Evolutionary conservation across 2,329 filamentous ascomycete genomes (phyloP).

Genomic region (Helotiales sp.): DNA sequence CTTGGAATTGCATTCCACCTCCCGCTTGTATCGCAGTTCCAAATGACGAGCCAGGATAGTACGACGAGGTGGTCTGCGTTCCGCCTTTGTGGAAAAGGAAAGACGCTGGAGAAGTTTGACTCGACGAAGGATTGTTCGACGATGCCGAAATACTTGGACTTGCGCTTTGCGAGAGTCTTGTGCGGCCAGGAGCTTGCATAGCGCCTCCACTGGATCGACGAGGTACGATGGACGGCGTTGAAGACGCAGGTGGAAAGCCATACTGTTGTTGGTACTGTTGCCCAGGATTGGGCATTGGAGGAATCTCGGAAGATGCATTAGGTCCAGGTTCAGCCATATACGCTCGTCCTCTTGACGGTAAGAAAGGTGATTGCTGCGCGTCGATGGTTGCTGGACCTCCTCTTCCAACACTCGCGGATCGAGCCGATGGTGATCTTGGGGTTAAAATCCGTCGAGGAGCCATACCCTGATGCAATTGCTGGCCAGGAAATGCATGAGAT

Average conservation of each 20-base stretch:
- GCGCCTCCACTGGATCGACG: conserved; percentile 41
- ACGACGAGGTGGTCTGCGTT: conserved; percentile 33
- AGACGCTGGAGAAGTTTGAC: conserved; percentile 46
- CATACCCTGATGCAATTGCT: conserved; percentile 30
- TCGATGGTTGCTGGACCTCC: conserved; percentile 53
- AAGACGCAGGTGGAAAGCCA: conserved; percentile 48
- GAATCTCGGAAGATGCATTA: conserved; percentile 46
- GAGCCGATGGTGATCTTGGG: conserved; percentile 51
- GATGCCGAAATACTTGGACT: conserved; percentile 55
- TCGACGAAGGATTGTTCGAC: conserved; percentile 50
- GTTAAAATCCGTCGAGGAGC: conserved; percentile 38
- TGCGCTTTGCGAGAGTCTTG: conserved; percentile 45
- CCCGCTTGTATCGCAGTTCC: conserved; percentile 37
- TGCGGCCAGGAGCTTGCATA: conserved; percentile 48
- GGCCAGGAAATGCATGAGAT: conserved; percentile 33
- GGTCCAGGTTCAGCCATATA: conserved; percentile 50
- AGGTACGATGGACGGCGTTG: conserved; percentile 42
- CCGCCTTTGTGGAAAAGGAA: conserved; percentile 36
- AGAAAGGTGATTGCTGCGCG: conserved; percentile 54
- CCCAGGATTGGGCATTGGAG: conserved; percentile 48
- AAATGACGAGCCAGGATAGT: conserved; percentile 41
- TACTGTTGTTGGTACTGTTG: conserved; percentile 37
- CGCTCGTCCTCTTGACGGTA: conserved; percentile 48
- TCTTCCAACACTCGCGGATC: conserved; percentile 56
- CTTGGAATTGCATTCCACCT: conserved; percentile 41